Base-by-base conservation (phyloP, 306 rosid species). In the Ochetophila trinervis region DNA sequence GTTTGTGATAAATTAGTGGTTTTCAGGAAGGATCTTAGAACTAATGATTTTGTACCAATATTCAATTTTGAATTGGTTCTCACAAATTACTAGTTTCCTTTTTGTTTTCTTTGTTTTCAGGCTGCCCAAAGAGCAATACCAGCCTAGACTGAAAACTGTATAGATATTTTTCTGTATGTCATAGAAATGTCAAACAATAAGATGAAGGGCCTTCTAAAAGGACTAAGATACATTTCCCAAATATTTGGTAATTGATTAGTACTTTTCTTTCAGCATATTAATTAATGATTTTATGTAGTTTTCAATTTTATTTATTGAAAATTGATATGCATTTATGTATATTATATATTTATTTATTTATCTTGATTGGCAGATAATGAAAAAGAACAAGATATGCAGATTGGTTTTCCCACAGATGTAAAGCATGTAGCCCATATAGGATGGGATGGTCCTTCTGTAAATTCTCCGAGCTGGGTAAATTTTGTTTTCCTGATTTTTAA, bases 381-480 rank as follows among this genome's bases (percentile, higher is more conserved):
- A 20, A 84, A 87, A 70, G 90, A 86, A 32, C 73, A 63, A 76
- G 97, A 86, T 36, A 86, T 94, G 81, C 61, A 94, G 80, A 94
- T 94, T 30, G 95, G 99, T 34, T 21, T 14, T 47, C 99, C 99
- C 54, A 94, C 99, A 23, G 95, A 94, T 74, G 99, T 94, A 57
- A 94, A 85, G 82, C 99, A 94, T 83, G 95, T 90, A 60, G 97
- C 95, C 34, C 96, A 94, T 55, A 85, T 94, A 16, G 99, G 99
- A 60, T 83, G 80, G 83, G 96, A 90, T 63, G 95, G 96, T 66
- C 90, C 88, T 5, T 68, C 91, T n/a, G 95, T 87, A 35, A 86
- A 66, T 80, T 59, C 87, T 71, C 95, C 97, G 1, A 78, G 89
- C 91, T 90, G 95, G 99, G 99, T 93, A 84, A 53, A 49, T 54